These are phyloP conservation scores for Cutaneotrichosporon cutaneum DNA, from an alignment of 1,284 basidiomycete genomes.

Conservation along the genomic window DNA sequence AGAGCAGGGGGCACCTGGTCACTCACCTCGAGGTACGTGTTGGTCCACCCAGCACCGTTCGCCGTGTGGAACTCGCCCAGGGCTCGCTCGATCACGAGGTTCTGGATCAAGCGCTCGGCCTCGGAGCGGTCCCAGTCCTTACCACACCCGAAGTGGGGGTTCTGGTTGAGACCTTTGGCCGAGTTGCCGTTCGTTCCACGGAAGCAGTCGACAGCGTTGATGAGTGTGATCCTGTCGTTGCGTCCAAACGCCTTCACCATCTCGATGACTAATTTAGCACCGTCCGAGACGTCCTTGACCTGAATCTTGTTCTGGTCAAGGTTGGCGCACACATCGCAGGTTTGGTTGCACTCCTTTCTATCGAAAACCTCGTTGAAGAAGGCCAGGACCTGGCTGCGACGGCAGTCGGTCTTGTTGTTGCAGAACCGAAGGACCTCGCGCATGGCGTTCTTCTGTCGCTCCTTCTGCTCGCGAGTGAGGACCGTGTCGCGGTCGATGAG, in stretches of 20 bases:
- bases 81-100: slow-evolving; percentile 43
- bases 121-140: slow-evolving; percentile 43
- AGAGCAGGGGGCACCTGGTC: background rate
- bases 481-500: slow-evolving; percentile 61
- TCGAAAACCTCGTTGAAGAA: slow-evolving; percentile 54
- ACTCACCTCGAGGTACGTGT: slow-evolving; percentile 49
- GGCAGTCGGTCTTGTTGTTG: slow-evolving; percentile 77
- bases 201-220: slow-evolving; percentile 47
- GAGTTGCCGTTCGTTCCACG: slow-evolving; percentile 38
- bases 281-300: slow-evolving; percentile 44
- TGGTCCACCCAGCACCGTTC: slow-evolving; percentile 47
- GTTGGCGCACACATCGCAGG: slow-evolving; percentile 51
- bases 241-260: slow-evolving; percentile 36
- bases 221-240: slow-evolving; percentile 40
- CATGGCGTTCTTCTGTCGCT: slow-evolving; percentile 61
- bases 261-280: slow-evolving; percentile 38
- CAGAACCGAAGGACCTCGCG: slow-evolving; percentile 71
- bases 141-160: slow-evolving; percentile 45
- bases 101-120: slow-evolving; percentile 48
- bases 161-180: slow-evolving; percentile 36
- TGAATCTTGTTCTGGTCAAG: slow-evolving; percentile 35
- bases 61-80: slow-evolving; percentile 40
- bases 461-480: slow-evolving; percentile 58
- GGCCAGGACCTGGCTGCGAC: slow-evolving; percentile 74
- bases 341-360: slow-evolving; percentile 43